Evolutionary conservation across 805 yeast genomes (phyloP), one percentile per base, ranked within the genome.

Genomic region (Monosporozyma aerobia): DNA sequence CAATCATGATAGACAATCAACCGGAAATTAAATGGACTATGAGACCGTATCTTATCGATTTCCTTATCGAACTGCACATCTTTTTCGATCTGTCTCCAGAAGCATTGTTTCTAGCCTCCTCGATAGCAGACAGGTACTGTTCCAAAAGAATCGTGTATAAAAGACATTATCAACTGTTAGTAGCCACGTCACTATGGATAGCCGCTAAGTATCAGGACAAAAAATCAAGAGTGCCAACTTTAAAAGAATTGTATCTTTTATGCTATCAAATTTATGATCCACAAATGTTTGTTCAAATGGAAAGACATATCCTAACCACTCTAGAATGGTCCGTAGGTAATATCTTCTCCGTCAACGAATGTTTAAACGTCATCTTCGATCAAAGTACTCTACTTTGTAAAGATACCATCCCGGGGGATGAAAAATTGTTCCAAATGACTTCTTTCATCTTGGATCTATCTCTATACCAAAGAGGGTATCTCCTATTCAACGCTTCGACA

Each of bases 171-270:
- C 97, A 90, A 72, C 75, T 90, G 54, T 77, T 89, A 45, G 96
- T 96, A 6, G 85, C 95, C 0, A 88, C 95, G 1, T 79, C 90
- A 19, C 69, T 90, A 54, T 87, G 90, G 71, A 85, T 89, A 58
- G 95, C 96, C 46, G 90, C 96, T 13, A 90, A 90, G 69, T 88
- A 87, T 67, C 96, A 90, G 71, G 97, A 90, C 56, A 80, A 81
- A 64, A 92, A 92, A 67, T 75, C 81, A n/a, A 74, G 87, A 58
- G 78, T 86, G 48, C 95, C 95, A 37, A 78, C 87, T 56, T 75
- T 86, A 48, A 73, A 77, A 39, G 95, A 87, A 62, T 74, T 88
- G 52, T 80, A 84, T 53, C 79, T 76, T 58, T 72, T 87, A 57
- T 87, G 95, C 69, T 87, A 87, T 47, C 48, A 57, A 39, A 76